Base-by-base conservation (phyloP, 192 early-diverging fungal species). In the Endogone sp. region DNA sequence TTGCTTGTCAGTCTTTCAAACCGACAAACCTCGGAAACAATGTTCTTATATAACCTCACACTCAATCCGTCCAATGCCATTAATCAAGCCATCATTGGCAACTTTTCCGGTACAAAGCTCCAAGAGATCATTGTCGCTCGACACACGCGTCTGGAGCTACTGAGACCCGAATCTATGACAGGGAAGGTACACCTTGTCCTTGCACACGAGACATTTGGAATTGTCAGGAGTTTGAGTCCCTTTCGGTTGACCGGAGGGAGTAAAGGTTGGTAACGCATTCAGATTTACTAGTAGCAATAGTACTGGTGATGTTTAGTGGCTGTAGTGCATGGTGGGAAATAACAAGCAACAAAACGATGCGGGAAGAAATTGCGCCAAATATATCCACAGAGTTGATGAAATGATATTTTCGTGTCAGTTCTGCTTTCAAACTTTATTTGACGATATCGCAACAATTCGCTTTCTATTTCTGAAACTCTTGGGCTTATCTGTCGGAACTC, bases 21-120 rank as follows among this genome's bases (percentile, higher is more conserved):
- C 37, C 0, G 1, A 49, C 37, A 6, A 6, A 0, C 37, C 37
- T 67, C 65, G 31, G 59, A n/a, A n/a, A n/a, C 59, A 30, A 91
- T 91, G 90, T 86, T 84, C 71, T 84, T 99, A 29, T 96, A 98
- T 77, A 94, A 96, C 74, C 75, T 96, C 63, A 93, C 95, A 64
- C 85, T 99, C 26, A 91, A 94, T 73, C 84, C 87, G 32, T 81
- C 95, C 22, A 90, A 90, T 9, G 86, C 84, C 63, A 91, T 96
- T 66, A 94, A 82, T 68, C 80, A 86, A 56, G 85, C 92, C 22
- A 84, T 90, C 29, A 81, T 94, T 60, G 98, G 98, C 2, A 94
- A 98, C 76, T 99, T 98, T 74, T 88, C 93, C 29, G 98, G 96
- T 23, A 86, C 84, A 24, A 95, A 93, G 72, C 80, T 87, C 37